Conservation (phyloP, 495 filamentous ascomycete species). For the Annulohypoxylon moriforme region DNA sequence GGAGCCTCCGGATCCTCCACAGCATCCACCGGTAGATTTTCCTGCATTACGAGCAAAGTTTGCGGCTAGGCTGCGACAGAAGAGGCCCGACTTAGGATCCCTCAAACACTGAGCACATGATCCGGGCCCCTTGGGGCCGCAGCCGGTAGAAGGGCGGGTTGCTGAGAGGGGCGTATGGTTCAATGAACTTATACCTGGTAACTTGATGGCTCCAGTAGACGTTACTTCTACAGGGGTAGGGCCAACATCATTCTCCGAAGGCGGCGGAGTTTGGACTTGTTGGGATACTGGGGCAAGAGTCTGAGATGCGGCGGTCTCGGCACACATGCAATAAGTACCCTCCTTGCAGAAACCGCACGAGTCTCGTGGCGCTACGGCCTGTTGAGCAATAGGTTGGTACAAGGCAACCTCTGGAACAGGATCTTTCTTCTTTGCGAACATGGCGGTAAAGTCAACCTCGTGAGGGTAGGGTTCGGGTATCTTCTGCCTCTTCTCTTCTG, state of each 20-base stretch:
- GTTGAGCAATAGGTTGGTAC: slow-evolving; percentile 45
- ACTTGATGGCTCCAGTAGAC: slow-evolving; percentile 60
- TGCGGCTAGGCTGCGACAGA: slow-evolving; percentile 86
- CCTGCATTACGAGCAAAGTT: slow-evolving; percentile 59
- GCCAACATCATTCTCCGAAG: slow-evolving; percentile 71
- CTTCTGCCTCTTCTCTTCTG: slow-evolving; percentile 66
- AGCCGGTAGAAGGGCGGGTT: slow-evolving; percentile 45
- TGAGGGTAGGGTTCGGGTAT: slow-evolving; percentile 53
- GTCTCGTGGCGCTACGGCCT: slow-evolving; percentile 59
- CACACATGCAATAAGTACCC: slow-evolving; percentile 85
- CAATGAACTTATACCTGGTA: slow-evolving; percentile 55
- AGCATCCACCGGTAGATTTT: slow-evolving; percentile 54
- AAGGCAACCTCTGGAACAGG: slow-evolving; percentile 35
- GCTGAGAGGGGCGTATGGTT: slow-evolving; percentile 39
- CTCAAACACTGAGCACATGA: slow-evolving; percentile 82
- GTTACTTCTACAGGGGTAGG: slow-evolving; percentile 62
- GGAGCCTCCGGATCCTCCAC: slow-evolving; percentile 51
- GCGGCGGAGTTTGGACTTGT: slow-evolving; percentile 73
- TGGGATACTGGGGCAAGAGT: slow-evolving; percentile 56
- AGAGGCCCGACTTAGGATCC: slow-evolving; percentile 82
- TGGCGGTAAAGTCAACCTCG: slow-evolving; percentile 79
- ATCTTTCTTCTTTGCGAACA: slow-evolving; percentile 61
- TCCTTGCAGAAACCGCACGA: slow-evolving; percentile 90
- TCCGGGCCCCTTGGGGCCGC: slow-evolving; percentile 78
- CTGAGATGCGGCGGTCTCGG: slow-evolving; percentile 69